These are phyloP conservation scores for Avena sativa DNA, from an alignment of 176 grass and related monocot species.

Conservation along the genomic window DNA sequence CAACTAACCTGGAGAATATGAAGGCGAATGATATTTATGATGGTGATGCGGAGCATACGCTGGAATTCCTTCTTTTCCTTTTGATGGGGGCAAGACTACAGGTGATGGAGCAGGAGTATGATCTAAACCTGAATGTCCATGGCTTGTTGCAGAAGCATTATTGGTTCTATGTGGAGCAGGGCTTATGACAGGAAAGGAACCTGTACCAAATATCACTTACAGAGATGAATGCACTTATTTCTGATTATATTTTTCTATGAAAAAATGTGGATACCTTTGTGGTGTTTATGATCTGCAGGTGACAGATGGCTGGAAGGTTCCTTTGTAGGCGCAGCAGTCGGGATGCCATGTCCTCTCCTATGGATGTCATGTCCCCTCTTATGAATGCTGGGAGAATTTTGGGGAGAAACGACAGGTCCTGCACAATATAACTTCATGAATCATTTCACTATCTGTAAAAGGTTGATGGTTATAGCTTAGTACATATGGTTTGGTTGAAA, in stretches of 20 bases:
- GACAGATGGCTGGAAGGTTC: slow-evolving; percentile 48
- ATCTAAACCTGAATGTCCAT: slow-evolving; percentile 53
- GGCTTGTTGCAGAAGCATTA: slow-evolving; percentile 49
- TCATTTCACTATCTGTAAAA: slow-evolving; percentile 44
- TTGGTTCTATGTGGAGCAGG: slow-evolving; percentile 59
- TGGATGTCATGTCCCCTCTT: slow-evolving; percentile 44
- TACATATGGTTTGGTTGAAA: slow-evolving; percentile 16
- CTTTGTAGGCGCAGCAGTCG: slow-evolving; percentile 60
- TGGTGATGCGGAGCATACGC: slow-evolving; percentile 56
- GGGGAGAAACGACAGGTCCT: slow-evolving; percentile 58
- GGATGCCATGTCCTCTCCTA: slow-evolving; percentile 52
- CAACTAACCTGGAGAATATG: slow-evolving; percentile 61
- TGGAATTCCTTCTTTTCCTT: slow-evolving; percentile 52
- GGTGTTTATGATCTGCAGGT: slow-evolving; percentile 47
- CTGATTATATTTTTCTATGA: slow-evolving; percentile 13
- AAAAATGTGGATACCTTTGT: slow-evolving; percentile 40
- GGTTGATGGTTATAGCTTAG: slow-evolving; percentile 12
- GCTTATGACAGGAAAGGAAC: slow-evolving; percentile 64
- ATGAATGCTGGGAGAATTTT: slow-evolving; percentile 41
- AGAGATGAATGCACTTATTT: slow-evolving; percentile 27
- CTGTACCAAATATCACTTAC: slow-evolving; percentile 51
- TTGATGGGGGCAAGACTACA: slow-evolving; percentile 49
- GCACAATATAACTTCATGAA: slow-evolving; percentile 36
- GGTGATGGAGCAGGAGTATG: slow-evolving; percentile 60
- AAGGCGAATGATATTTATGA: slow-evolving; percentile 40